A percentile compares a stretch with the other conserved stretches of the same genome.
These are phyloP conservation scores for Trametes maxima DNA, from an alignment of 768 basidiomycete genomes.

Conservation along the genomic window DNA sequence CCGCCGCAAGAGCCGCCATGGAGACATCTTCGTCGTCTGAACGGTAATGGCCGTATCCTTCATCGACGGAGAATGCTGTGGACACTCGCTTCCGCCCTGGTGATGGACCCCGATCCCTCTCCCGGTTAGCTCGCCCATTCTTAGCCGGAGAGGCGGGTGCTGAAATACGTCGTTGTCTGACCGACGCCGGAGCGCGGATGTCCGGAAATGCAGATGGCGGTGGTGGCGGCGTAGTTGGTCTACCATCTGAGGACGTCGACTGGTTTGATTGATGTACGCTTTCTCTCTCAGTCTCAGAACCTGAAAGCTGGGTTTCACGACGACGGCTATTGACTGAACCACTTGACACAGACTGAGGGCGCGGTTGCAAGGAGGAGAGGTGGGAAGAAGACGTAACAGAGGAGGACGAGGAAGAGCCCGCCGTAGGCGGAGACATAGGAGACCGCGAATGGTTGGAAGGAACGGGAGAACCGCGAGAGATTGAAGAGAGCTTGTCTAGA, in stretches of 20 bases:
- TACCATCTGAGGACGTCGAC: constrained; percentile 42
- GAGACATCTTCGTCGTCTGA: constrained; percentile 45
- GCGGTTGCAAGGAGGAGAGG: constrained; percentile 10
- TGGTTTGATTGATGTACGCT: constrained; percentile 35
- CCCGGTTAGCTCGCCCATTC: constrained; percentile 22
- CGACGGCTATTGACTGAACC: constrained; percentile 24
- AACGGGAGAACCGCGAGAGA: constrained; percentile 59
- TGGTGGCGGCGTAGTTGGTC: constrained; percentile 40
- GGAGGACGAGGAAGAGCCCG: constrained; percentile 39
- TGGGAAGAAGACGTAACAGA: constrained; percentile 36
- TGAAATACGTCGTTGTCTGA: constrained; percentile 49
- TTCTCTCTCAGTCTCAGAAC: constrained; percentile 85
- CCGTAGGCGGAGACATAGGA: constrained; percentile 36
- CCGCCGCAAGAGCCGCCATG: constrained; percentile 61
- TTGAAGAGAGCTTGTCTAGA: constrained; percentile 66
- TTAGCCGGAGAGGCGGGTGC: constrained; percentile 50
- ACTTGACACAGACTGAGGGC: constrained; percentile 38
- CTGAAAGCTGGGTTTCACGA: constrained; percentile 47
- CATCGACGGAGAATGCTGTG: constrained; percentile 35
- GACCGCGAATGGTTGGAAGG: constrained; percentile 43
- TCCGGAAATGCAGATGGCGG: constrained; percentile 25
- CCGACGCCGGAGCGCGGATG: constrained; percentile 27
- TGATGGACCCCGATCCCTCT: constrained; percentile 36
- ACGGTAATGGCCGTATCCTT: constrained; percentile 21
- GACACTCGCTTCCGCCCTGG: constrained; percentile 48